Base-by-base conservation (phyloP, 2,329 filamentous ascomycete genomes). In the Ophiocordyceps camponoti-saundersi region DNA sequence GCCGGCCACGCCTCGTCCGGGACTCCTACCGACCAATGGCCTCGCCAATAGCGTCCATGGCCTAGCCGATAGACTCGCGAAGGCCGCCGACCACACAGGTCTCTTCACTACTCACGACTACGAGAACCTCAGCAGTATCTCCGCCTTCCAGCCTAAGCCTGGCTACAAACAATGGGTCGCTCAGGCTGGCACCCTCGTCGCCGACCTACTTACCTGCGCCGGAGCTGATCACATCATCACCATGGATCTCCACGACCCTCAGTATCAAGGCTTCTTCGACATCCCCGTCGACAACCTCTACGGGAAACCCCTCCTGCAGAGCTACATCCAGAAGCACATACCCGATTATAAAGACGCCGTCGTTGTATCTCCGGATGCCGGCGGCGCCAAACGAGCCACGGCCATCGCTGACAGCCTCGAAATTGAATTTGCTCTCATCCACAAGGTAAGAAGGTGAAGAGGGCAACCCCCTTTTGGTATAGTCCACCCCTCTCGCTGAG, bases 111-210 rank as follows among this genome's bases (percentile, higher is more conserved):
- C 74, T 34, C 79, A 85, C 57, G 80, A 85, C 56, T 74, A 78
- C 53, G 72, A 77, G 56, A 79, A 78, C 58, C 68, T 71, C 44
- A 65, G 68, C 16, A 70, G 74, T 47, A 64, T 75, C 51, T 71
- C 70, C 48, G 72, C 71, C 56, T 72, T 82, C 61, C 77, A 87
- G 61, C 80, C 86, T 20, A 89, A 90, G 61, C 86, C 89, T 8
- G 92, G 92, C 45, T 98, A 98, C 65, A 92, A 92, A 69, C 87
- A 95, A 68, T 98, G 92, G 92, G 90, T 98, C 52, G 92, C 92
- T 21, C 92, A 96, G 67, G 89, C 92, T 41, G 92, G 92, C 50
- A 96, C 89, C 29, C 44, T 45, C 29, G 22, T 45, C 21, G 44
- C 44, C n/a, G 32, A 45, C 30, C 32, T 45, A 18, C 21, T 45